These are phyloP conservation scores for Chloropicon primus DNA, from an alignment of 139 green algal species.

Conservation along the genomic window DNA sequence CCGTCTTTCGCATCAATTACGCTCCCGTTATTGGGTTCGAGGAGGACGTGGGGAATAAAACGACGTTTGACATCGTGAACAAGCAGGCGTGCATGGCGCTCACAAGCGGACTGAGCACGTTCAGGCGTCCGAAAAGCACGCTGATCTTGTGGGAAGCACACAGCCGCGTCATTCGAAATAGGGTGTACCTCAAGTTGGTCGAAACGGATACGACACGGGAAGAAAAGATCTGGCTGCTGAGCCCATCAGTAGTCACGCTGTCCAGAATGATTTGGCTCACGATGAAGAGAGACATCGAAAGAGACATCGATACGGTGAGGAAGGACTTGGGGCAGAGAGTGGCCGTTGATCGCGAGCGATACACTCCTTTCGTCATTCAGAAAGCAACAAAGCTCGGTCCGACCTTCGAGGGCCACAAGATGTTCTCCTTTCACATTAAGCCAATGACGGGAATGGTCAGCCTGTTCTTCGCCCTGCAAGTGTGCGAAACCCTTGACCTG, in stretches of 20 bases:
- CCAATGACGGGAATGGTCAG: slow-evolving; percentile 10
- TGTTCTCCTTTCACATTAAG: slow-evolving; percentile 5
- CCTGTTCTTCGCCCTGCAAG: not conserved
- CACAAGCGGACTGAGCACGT: not conserved
- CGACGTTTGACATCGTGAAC: slow-evolving; percentile 14
- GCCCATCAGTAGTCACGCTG: not conserved
- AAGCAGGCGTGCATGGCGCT: slow-evolving; percentile 2
- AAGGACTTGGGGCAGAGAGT: not conserved
- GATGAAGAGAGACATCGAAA: not conserved
- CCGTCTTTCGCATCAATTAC: slow-evolving; percentile 25
- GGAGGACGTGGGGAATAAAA: slow-evolving; percentile 14
- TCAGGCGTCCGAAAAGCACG: not conserved
- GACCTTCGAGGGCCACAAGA: not conserved
- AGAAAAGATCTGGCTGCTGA: not conserved
- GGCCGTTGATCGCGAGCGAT: not conserved
- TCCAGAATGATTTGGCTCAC: not conserved
- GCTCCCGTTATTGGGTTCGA: slow-evolving; percentile 23
- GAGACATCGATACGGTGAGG: not conserved
- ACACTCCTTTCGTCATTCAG: not conserved
- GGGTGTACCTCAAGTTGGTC: not conserved
- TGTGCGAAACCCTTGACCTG: slow-evolving; percentile 13
- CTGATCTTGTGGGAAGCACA: slow-evolving; percentile 1
- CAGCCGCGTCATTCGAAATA: not conserved
- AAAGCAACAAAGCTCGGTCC: not conserved
- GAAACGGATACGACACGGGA: not conserved